A percentile compares a stretch with the other conserved stretches of the same genome.
These are phyloP conservation scores for Vaccinium corymbosum DNA, from an alignment of 148 eudicot genomes.

Conservation along the genomic window DNA sequence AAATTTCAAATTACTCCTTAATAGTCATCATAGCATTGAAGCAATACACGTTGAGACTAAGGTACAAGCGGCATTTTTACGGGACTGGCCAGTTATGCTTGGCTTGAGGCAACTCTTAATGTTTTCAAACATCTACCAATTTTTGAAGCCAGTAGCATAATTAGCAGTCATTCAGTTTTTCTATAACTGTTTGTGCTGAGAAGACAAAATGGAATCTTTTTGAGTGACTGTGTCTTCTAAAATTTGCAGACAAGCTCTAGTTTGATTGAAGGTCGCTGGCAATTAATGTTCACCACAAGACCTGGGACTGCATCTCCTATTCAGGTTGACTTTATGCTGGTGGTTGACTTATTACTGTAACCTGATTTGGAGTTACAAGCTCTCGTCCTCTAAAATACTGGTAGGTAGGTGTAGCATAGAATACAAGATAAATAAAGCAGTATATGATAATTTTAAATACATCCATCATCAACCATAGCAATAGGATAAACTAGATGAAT, in stretches of 20 bases:
- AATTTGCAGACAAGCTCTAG: constrained; percentile 70
- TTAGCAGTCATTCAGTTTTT: not conserved
- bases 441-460: not conserved
- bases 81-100: not conserved
- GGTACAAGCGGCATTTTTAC: not conserved
- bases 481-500: not conserved
- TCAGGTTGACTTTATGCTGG: constrained; percentile 47
- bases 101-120: not conserved
- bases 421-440: not conserved
- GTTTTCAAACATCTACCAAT: not conserved
- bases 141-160: not conserved
- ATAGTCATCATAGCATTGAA: not conserved
- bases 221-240: not conserved
- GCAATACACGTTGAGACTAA: not conserved
- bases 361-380: constrained; percentile 5
- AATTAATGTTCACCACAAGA: constrained; percentile 86
- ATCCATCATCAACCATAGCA: not conserved
- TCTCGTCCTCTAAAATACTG: not conserved
- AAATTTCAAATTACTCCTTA: not conserved
- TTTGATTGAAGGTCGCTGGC: constrained; percentile 96
- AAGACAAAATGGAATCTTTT: not conserved
- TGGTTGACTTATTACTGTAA: not conserved
- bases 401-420: not conserved
- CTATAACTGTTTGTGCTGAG: not conserved
- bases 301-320: constrained; percentile 94